A percentile compares a stretch with the other conserved stretches of the same genome.
These are phyloP conservation scores for Helicosporidium sp. DNA, from an alignment of 139 green algal species.

Conservation along the genomic window DNA sequence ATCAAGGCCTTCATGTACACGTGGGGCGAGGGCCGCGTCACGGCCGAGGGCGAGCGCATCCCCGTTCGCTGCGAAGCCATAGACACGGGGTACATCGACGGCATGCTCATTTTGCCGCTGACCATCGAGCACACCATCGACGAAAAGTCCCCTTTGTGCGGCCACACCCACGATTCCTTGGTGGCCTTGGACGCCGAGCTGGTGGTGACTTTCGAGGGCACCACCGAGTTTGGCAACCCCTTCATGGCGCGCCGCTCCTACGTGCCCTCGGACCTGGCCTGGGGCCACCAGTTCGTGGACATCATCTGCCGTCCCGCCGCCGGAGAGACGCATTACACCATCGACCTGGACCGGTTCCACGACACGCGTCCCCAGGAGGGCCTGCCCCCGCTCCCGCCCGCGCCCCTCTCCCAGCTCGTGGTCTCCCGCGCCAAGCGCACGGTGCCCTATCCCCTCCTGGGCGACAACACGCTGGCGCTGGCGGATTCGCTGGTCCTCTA, in stretches of 20 bases:
- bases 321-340: constrained; percentile 24
- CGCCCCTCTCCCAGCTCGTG: constrained; percentile 29
- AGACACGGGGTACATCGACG: constrained; percentile 38
- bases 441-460: constrained; percentile 36
- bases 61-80: constrained; percentile 24
- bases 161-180: constrained; percentile 44
- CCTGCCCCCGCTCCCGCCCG: constrained; percentile 24
- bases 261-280: constrained; percentile 55
- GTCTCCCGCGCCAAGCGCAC: constrained; percentile 25
- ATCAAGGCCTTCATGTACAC: constrained; percentile 50
- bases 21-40: constrained; percentile 43
- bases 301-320: constrained; percentile 28
- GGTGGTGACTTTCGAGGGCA: constrained; percentile 60
- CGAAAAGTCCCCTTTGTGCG: constrained; percentile 53
- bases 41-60: constrained; percentile 58
- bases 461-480: constrained; percentile 62
- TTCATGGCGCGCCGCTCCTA: constrained; percentile 65
- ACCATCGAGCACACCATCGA: constrained; percentile 71
- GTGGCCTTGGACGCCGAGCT: constrained; percentile 47
- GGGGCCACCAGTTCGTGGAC: constrained; percentile 41
- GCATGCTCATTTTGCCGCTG: constrained; percentile 58
- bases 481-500: constrained; percentile 20
- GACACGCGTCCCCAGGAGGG: constrained; percentile 44
- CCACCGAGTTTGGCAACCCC: constrained; percentile 50
- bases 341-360: constrained; percentile 60